These are phyloP conservation scores for Phytophthora citrophthora DNA, from an alignment of 352 stramenopile genomes.

Conservation along the genomic window DNA sequence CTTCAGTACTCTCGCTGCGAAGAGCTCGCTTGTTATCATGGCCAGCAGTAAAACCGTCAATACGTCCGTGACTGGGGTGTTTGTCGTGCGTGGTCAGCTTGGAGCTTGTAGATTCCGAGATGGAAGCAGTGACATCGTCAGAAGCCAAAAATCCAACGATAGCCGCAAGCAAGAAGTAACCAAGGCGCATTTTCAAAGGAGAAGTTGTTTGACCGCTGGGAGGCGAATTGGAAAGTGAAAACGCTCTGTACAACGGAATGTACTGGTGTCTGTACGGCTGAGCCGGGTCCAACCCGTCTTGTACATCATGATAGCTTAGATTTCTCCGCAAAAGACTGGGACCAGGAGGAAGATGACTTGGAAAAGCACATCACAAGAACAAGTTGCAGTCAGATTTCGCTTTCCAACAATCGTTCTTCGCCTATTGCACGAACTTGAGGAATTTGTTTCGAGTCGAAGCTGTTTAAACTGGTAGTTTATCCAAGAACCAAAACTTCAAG, in stretches of 20 bases:
- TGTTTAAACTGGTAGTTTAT: too few species aligned
- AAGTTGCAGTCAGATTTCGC: background rate
- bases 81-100: background rate
- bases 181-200: constrained; percentile 2
- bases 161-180: constrained; percentile 1
- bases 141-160: background rate
- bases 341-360: constrained; percentile 11
- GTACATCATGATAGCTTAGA: too few species aligned
- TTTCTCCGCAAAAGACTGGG: background rate
- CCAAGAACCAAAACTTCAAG: too few species aligned
- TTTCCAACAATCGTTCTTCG: too few species aligned
- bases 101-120: background rate
- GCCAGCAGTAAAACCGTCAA: background rate
- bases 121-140: background rate
- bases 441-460: too few species aligned
- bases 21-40: constrained; percentile 1
- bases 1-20: background rate
- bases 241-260: too few species aligned
- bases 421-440: too few species aligned
- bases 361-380: constrained; percentile 8
- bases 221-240: constrained; percentile 16
- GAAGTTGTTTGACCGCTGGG: background rate
- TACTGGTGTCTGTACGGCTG: too few species aligned
- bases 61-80: background rate
- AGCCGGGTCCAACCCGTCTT: background rate